Base-by-base conservation (phyloP, 2,329 filamentous ascomycete species). In the Allantophomopsis cytisporea region DNA sequence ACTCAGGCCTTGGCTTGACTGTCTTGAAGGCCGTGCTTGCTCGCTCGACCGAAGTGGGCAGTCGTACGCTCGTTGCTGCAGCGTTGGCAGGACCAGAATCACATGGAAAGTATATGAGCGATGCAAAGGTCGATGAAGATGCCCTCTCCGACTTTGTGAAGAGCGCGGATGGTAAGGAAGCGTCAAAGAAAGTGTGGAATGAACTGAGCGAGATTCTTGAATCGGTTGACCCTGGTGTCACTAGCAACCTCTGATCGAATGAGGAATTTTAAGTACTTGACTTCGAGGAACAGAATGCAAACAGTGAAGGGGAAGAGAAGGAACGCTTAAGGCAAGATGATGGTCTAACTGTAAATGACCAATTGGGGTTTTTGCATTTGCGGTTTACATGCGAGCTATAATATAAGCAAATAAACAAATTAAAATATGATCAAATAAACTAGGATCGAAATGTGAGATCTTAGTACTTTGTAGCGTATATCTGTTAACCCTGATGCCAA, bases 191-290 rank as follows among this genome's bases (percentile, higher is more conserved):
- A 41, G 50, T 66, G 2, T 70, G 59, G 50, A 54, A 47, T 13
- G 64, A 71, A 53, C 44, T 70, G 46, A 36, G 62, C 43, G 57
- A 47, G 10, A 52, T 64, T 15, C 39, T 71, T 21, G 64, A 69
- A 37, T 53, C 38, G 3, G 56, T 69, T 23, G 56, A 65, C 43
- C 60, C 62, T 1, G 61, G 60, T 0, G 47, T 66, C 12, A 48
- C 43, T 8, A 45, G 48, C 21, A 59, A 57, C 13, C 45, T 63
- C 11, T 62, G 65, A 34, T 14, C 10, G 10, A 10, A 6, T 28
- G 3, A 28, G 23, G 20, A 21, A 8, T 21, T 8, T 21, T 21
- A 5, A 8, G 8, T 21, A 21, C 7, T 20, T 20, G 18, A 20
- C 4, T 20, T 7, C 18, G 7, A 20, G 18, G 7, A 20, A 20